Base-by-base conservation (phyloP, 345 rosid species). In the Sapria himalayana region DNA sequence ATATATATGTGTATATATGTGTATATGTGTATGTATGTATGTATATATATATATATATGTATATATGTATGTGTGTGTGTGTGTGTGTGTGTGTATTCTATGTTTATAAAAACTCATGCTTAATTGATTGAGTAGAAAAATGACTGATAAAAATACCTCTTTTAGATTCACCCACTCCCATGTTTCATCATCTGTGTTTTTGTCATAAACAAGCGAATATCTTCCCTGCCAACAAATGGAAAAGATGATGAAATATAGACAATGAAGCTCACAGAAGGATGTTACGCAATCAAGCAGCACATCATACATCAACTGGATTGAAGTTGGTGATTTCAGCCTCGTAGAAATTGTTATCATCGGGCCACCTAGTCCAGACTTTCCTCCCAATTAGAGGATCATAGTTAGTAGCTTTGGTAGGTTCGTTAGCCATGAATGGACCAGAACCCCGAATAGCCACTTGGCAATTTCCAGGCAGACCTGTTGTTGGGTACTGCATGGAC, bases 351-450 rank as follows among this genome's bases (percentile, higher is more conserved):
- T 81, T 76, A 57, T 85, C 97, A 34, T 69, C 92, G 25, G 97
- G 97, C 97, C 97, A 86, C 55, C 81, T 73, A 33, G 89, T 86
- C 97, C 94, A 81, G 25, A 86, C 91, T 73, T 78, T 78, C 65
- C 57, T 73, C 49, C 91, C 93, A 46, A 89, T 53, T 46, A 82
- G 65, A 16, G 74, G 73, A 59, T 81, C 80, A 54, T 48, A 69
- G 22, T 72, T 56, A 48, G 74, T 62, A 18, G 78, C 59, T 44
- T 68, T 76, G 46, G 80, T 76, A 52, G 82, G 63, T 56, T 63
- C 84, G 57, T 72, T 78, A 12, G 72, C 43, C 41, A 54, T 48
- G 40, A 72, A 67, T 43, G 73, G 57, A 27, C 71, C 84, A 4
- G 71, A 45, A 37, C 52, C 59, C 23, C 60, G 61, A 29, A 45